Conservation (phyloP, 441 rosid genomes). For the Pelargonium myrrhifolium region DNA sequence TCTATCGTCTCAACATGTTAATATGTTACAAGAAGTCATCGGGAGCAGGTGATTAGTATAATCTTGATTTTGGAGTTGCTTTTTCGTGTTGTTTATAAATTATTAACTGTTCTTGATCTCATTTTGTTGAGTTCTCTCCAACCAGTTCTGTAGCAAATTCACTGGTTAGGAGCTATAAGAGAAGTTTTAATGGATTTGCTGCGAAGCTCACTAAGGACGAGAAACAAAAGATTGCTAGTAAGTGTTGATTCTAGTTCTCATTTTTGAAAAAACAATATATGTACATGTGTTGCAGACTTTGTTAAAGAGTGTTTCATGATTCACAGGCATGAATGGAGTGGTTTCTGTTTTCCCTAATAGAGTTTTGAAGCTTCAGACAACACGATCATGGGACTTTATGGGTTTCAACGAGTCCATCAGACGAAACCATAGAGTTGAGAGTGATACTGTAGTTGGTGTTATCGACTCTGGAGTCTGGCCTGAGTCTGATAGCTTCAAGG, state of each 20-base stretch:
- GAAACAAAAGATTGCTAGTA: conserved; percentile 23
- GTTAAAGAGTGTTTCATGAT: neutral
- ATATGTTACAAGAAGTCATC: conserved; percentile 27
- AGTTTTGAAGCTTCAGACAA: conserved; percentile 35
- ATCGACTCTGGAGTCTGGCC: conserved; percentile 40
- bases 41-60: conserved; percentile 24
- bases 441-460: conserved; percentile 33
- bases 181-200: conserved; percentile 49
- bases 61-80: neutral
- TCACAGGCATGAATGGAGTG: conserved; percentile 31
- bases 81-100: neutral
- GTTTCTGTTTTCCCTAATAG: conserved; percentile 46
- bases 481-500: conserved; percentile 33
- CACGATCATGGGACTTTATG: conserved; percentile 52
- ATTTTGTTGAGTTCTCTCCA: neutral
- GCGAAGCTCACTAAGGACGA: conserved; percentile 38
- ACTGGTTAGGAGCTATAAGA: conserved; percentile 42
- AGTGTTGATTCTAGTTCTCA: conserved; percentile 6
- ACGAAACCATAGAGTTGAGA: conserved; percentile 18
- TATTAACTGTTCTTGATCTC: too few species aligned
- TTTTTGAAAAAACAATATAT: too few species aligned
- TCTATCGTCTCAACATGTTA: conserved; percentile 33
- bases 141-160: conserved; percentile 24
- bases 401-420: conserved; percentile 23
- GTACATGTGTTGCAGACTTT: neutral